Evolutionary conservation across 1,284 basidiomycete genomes (phyloP), one percentile per base, ranked within the genome.

Genomic region (Trichosporon sp.): DNA sequence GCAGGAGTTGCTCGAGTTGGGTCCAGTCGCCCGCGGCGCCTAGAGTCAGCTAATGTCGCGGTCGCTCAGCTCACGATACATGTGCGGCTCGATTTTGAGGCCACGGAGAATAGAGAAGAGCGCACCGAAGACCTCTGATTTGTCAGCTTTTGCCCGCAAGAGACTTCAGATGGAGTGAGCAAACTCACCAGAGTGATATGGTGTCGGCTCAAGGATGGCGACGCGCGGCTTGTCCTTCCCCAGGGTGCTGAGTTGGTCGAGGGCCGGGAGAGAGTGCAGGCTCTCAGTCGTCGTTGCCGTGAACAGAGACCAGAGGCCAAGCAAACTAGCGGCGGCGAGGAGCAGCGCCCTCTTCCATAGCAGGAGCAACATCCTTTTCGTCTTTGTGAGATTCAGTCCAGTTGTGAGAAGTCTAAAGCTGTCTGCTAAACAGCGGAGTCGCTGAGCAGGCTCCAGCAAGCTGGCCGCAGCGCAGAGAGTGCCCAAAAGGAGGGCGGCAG

Each of bases 81-180:
- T 32, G 12, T 32, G 26, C 5, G 56, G 56, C 26, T 31, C 31
- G 31, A 61, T 35, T 12, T 21, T 4, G 56, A 61, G 14, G 56
- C n/a, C 14, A 1, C 26, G 31, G 2, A 61, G 31, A 31, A 61
- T 61, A 12, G 12, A 12, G 56, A 61, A 12, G 2, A 61, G 56
- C 2, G 56, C 56, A 8, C 56, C 56, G 56, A 61, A 63, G 59
- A 63, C 59, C 31, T 63, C 59, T 63, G 59, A 32, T 12, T 12
- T 14, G 56, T 32, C 4, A 61, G 56, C 56, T 26, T 26, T 26
- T 26, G 26, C 26, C 26, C 1, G 26, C 26, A 26, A 26, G 26
- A 26, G 26, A 26, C 26, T 26, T 26, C 26, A 26, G 6, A 21
- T 1, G 31, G 2, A 10, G 19, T 8, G 51, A 61, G 56, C 56